phyloP scores from a whole-genome alignment of 495 filamentous ascomycete species.

The Xeromyces bisporus region DNA sequence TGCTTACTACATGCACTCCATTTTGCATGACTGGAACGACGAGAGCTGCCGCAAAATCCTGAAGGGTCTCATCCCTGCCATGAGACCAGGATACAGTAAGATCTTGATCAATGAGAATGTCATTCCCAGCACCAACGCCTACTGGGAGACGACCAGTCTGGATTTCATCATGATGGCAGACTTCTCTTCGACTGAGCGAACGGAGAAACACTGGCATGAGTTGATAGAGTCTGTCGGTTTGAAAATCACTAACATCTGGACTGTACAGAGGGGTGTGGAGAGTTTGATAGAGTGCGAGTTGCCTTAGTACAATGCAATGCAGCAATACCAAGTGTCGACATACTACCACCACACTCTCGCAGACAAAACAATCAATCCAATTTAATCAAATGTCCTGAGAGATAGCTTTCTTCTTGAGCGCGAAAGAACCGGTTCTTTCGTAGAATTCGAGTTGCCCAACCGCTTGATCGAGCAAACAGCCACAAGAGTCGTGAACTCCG shows the following conservation, averaged over 20 bases:
- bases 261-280: slow-evolving; percentile 14
- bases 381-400: no score
- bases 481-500: no score
- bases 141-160: slow-evolving; percentile 20
- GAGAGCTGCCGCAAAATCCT: slow-evolving; percentile 19
- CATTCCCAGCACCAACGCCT: slow-evolving; percentile 17
- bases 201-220: slow-evolving; percentile 15
- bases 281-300: slow-evolving; percentile 25
- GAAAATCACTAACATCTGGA: slow-evolving; percentile 22
- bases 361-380: no score
- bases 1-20: slow-evolving; percentile 26
- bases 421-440: no score
- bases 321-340: no score
- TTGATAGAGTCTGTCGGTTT: slow-evolving; percentile 21
- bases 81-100: slow-evolving; percentile 26
- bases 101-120: slow-evolving; percentile 31
- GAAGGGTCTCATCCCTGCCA: slow-evolving; percentile 14
- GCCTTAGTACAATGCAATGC: no score
- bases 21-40: slow-evolving; percentile 33
- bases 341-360: no score
- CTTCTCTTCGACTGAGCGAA: slow-evolving; percentile 19
- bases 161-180: slow-evolving; percentile 24
- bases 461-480: no score
- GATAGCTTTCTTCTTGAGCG: no score
- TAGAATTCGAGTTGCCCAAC: no score